phyloP scores from a whole-genome alignment of 108 stramenopile genomes.

The Cylindrotheca closterium region DNA sequence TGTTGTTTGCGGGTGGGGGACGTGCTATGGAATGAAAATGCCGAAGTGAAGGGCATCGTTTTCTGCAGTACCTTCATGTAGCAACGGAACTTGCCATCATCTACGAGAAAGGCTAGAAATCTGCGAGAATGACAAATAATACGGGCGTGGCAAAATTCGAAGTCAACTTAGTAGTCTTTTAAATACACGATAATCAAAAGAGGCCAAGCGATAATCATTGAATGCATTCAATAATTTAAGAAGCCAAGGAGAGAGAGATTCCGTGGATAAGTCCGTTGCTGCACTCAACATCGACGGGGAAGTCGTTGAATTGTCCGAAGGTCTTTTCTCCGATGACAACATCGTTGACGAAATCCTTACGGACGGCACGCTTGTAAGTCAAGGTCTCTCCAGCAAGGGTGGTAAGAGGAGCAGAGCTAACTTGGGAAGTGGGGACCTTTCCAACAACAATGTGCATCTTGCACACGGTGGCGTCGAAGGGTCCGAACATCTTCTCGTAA shows the following conservation, averaged over 20 bases:
- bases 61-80: too few species aligned
- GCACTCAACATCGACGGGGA: conserved; percentile 58
- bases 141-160: too few species aligned
- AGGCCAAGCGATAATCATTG: too few species aligned
- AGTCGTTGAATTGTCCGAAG: conserved; percentile 48
- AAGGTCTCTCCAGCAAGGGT: conserved; percentile 45
- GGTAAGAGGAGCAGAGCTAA: conserved; percentile 37
- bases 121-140: too few species aligned
- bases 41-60: too few species aligned
- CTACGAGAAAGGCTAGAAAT: too few species aligned
- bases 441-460: conserved; percentile 62
- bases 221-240: background rate
- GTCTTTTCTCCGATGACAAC: conserved; percentile 68
- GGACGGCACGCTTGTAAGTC: conserved; percentile 50
- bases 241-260: conserved; percentile 34
- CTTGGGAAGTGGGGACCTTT: conserved; percentile 30
- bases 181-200: too few species aligned
- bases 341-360: conserved; percentile 77
- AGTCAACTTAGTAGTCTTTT: too few species aligned
- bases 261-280: conserved; percentile 73
- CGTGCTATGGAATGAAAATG: too few species aligned
- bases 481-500: conserved; percentile 41
- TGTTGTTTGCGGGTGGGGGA: too few species aligned
- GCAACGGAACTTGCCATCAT: too few species aligned
- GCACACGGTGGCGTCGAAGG: conserved; percentile 46